Evolutionary conservation across 352 stramenopile species (phyloP), one percentile per base, ranked within the genome.

Genomic region (Globisporangium polare): DNA sequence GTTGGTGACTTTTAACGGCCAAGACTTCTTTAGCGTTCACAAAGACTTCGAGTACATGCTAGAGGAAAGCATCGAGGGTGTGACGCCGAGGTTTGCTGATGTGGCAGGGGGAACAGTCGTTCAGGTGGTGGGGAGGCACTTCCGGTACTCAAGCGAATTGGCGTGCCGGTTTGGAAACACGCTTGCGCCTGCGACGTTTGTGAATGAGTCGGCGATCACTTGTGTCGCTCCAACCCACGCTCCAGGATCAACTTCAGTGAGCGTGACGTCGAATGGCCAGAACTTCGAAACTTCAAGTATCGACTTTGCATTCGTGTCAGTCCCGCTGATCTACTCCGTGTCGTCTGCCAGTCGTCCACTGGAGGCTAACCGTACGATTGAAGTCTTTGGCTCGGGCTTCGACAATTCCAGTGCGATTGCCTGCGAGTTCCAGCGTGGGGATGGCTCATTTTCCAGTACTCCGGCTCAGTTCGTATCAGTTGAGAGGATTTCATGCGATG

Each of bases 1-100:
- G 13, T 62, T 86, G 12, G 49, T 96, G n/a, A 77, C 83, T n/a
- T 54, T 90, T 5, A 96, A 96, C 49, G 84, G 80, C 8, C 77
- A 89, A 60, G 84, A 96, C 58, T 86, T 86, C 55, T 52, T 84
- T 2, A 52, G 20, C 2, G 22, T 84, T 0, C 51, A 67, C 5
- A 62, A 72, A 31, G 35, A 64, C 0, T 97, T 94, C 61, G 77
- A 92, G 39, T 95, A 90, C 42, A 67, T 75, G 41, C 51, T 77
- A 10, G 65, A 82, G 17, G 55, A 70, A 1, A 61, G 69, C 5
- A 55, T 96, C 39, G 68, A 86, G 52, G 18, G 37, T 2, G 43
- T 92, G 3, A 45, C 49, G 0, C 89, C 90, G 24, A 35, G 50
- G 13, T 49, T 78, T 33, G 86, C 72, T 26, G 66, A 80, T 47